A percentile compares a stretch with the other conserved stretches of the same genome.
phyloP scores from a whole-genome alignment of 257 asterid genomes.

The Primulina eburnea region DNA sequence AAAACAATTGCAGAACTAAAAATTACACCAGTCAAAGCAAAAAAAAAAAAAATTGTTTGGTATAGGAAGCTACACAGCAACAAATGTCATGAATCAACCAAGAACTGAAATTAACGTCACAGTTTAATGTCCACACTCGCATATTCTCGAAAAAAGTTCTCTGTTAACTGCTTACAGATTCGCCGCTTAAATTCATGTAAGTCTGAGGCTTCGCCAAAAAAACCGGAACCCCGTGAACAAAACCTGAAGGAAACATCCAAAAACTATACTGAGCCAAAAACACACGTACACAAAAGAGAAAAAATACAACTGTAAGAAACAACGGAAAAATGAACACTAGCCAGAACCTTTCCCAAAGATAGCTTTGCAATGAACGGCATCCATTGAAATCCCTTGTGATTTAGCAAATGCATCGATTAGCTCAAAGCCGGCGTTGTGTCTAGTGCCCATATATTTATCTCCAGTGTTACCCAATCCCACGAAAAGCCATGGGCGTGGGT shows the following conservation, averaged over 20 bases:
- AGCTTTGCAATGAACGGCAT: constrained; percentile 75
- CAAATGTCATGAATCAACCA: neutral
- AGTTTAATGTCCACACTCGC: neutral
- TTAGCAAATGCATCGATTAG: constrained; percentile 75
- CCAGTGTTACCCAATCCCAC: constrained; percentile 97
- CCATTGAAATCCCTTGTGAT: constrained; percentile 62
- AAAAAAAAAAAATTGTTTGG: too few relatives aligned
- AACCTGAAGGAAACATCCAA: constrained; percentile 45
- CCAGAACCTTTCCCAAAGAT: constrained; percentile 71
- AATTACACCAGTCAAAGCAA: neutral
- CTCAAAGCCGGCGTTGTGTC: constrained; percentile 91
- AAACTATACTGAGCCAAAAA: constrained; percentile 6
- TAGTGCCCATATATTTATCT: constrained; percentile 68
- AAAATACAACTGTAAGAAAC: neutral
- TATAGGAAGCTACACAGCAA: too few relatives aligned
- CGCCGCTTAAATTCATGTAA: constrained; percentile 89
- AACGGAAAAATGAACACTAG: neutral
- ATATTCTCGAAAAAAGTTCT: constrained; percentile 1
- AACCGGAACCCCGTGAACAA: constrained; percentile 64
- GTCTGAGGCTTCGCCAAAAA: constrained; percentile 94
- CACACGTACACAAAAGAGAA: neutral
- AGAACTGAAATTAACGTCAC: neutral
- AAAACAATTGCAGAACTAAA: neutral
- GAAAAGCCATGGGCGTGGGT: constrained; percentile 77
- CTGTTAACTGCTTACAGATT: constrained; percentile 57